Base-by-base conservation (phyloP, 306 rosid genomes). In the Cyclanthera cordifolia region DNA sequence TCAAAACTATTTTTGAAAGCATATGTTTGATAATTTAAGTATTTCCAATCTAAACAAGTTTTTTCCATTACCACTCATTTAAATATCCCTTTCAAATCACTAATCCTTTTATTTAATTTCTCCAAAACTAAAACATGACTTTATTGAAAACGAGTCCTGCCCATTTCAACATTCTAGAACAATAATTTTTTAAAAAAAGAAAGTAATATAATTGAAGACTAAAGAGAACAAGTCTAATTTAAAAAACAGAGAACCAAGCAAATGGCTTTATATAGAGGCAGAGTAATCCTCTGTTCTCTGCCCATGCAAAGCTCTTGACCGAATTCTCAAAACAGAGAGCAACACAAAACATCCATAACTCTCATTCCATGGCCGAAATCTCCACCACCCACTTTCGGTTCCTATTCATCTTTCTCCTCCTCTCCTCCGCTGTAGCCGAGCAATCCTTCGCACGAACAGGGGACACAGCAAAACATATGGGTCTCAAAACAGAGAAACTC, bases 401-500 rank as follows among this genome's bases (percentile, higher is more conserved):
- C 73, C 9, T 74, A 17, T 10, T 74, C 43, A 37, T 78, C 70
- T 75, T 72, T 28, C 60, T 80, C 25, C 25, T 83, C 5, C 53
- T 21, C 20, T 47, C 39, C 51, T 68, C 71, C 10, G 55, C 75
- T 64, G 0, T 55, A 3, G 16, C 28, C 0, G 72, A 73, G 19
- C 39, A 77, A 0, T 51, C 54, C 9, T 78, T 80, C 21, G 83
- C 53, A 39, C 60, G 51, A 70, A 41, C 45, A 16, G 4, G 78
- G 15, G 70, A 80, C 60, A 69, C 59, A 34, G n/a, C n/a, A n/a
- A 59, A 61, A 75, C 69, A 70, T 2, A 0, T 74, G 4, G 86
- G 82, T 3, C 53, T 76, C 21, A 64, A 70, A 70, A 56, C 72
- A 48, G 82, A 85, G 19, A 85, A 85, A 77, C 74, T 79, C 2